Evolutionary conservation across 2,329 filamentous ascomycete species (phyloP).

Genomic region (Aspergillus sergii): DNA sequence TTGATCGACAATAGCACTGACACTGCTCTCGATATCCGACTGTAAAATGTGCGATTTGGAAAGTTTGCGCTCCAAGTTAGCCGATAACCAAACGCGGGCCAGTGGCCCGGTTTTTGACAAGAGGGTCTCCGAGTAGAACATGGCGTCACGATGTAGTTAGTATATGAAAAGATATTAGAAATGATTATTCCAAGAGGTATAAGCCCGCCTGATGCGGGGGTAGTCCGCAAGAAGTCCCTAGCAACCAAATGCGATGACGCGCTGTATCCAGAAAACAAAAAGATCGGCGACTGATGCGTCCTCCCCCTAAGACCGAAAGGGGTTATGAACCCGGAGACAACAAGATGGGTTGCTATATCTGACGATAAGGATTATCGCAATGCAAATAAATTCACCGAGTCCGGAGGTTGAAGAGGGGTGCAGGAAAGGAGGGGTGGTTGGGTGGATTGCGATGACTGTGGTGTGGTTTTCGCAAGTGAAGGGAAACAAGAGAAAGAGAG

Average conservation of each 20-base stretch:
- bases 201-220: conserved; percentile 39
- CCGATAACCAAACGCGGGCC: conserved; percentile 96
- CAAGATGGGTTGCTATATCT: not conserved
- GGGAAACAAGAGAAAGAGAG: conserved; percentile 14
- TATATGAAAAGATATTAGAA: conserved; percentile 32
- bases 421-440: conserved; percentile 6
- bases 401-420: conserved; percentile 9
- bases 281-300: conserved; percentile 20
- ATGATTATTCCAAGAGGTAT: conserved; percentile 15
- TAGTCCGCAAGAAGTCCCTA: conserved; percentile 26
- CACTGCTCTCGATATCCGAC: conserved; percentile 91
- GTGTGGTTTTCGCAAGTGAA: conserved; percentile 7
- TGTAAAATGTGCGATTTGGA: conserved; percentile 95
- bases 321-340: not conserved
- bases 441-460: conserved; percentile 2
- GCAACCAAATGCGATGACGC: conserved; percentile 34
- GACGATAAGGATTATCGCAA: conserved; percentile 8
- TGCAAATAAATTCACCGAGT: conserved; percentile 10
- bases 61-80: conserved; percentile 97
- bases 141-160: conserved; percentile 43
- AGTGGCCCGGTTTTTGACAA: conserved; percentile 95
- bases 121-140: conserved; percentile 98
- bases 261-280: conserved; percentile 37
- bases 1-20: conserved; percentile 90
- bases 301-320: conserved; percentile 11